Evolutionary conservation across 768 basidiomycete genomes (phyloP), one percentile per base, ranked within the genome.

Genomic region (Podaxis pistillaris): DNA sequence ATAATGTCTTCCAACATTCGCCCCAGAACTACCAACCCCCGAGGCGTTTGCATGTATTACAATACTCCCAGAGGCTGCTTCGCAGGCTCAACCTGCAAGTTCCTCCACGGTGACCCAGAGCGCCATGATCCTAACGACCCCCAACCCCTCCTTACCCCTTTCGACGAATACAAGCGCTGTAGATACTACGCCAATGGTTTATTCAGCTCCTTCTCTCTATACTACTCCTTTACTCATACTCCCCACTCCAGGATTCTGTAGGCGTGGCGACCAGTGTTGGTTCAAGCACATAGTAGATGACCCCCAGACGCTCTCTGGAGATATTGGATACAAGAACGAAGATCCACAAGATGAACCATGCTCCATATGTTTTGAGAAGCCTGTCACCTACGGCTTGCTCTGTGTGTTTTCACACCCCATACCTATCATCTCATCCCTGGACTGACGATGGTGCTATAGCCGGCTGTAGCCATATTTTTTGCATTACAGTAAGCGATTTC

Each of bases 381-480:
- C 91, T 11, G 73, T 73, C 4, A 84, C 83, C 0, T 92, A 85
- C 68, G 92, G 90, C 38, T 74, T 93, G 15, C 78, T 93, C 30
- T 77, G 89, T 90, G 69, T 67, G 80, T 68, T 17, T 38, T 52
- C 7, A 9, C 33, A 33, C 33, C 33, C 9, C 53, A 28, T 58
- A 26, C 40, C 19, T 24, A 40, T 52, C 19, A 22, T 40, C 9
- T 2, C n/a, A n/a, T 55, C 38, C 38, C 37, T 56, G 1, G 9
- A 53, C 40, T 57, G 44, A 44, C 63, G 22, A 11, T 55, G 28
- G 52, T 26, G 37, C 19, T 55, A 11, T 64, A 92, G 90, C 73
- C 22, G 86, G 85, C 36, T 94, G 92, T 70, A 87, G 82, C 64
- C 92, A 94, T 72, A 76, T 91, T 53, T 93, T 92, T 72, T 94